Percentiles rank a stretch among this genome's conserved stretches.
These are phyloP conservation scores for Penicillium hordei DNA, from an alignment of 2,329 filamentous ascomycete species.

Conservation along the genomic window DNA sequence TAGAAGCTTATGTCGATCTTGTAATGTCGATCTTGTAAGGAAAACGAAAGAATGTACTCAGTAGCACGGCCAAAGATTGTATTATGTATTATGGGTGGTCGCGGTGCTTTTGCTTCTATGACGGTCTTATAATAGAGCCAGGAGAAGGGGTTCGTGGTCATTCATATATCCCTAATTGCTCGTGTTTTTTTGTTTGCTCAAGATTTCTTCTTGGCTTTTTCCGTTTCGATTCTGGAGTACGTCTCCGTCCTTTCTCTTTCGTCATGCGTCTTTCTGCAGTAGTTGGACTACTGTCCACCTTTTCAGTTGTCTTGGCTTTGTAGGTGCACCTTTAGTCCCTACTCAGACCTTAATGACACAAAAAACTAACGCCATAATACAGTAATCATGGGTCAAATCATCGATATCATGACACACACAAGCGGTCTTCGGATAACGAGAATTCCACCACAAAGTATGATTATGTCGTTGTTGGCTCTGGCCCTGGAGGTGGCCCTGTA, in stretches of 20 bases:
- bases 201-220: neutral
- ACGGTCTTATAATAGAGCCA: conserved; percentile 1
- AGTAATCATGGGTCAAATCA: conserved; percentile 11
- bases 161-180: neutral
- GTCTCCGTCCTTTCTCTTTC: neutral
- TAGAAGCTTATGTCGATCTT: conserved; percentile 13
- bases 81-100: neutral
- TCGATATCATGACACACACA: conserved; percentile 11
- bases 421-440: conserved; percentile 2
- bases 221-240: neutral
- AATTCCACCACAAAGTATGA: conserved; percentile 49
- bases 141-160: neutral
- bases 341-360: no score
- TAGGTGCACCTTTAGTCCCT: conserved; percentile 1
- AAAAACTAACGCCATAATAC: neutral
- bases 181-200: neutral
- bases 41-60: neutral
- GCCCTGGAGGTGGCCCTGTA: conserved; percentile 59
- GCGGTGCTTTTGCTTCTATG: neutral
- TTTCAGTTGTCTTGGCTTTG: conserved; percentile 17
- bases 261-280: conserved; percentile 13
- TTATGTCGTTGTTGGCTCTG: conserved; percentile 63
- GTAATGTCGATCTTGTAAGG: conserved; percentile 14
- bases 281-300: conserved; percentile 15
- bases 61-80: neutral